These are phyloP conservation scores for Colletotrichum sp. DNA, from an alignment of 2,329 filamentous ascomycete species.

Conservation along the genomic window DNA sequence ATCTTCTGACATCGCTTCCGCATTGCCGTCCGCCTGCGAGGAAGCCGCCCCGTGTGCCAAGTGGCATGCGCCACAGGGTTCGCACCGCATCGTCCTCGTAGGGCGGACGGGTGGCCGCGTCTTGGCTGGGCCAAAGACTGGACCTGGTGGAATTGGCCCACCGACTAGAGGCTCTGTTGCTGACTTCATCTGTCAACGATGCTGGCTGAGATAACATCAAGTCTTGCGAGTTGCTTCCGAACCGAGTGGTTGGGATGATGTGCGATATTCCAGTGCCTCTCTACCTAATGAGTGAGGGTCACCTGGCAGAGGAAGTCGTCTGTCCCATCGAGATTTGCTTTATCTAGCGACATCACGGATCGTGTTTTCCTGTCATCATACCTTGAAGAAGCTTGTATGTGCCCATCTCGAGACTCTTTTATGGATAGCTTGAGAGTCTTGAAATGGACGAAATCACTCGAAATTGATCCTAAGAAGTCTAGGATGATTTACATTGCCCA, in stretches of 20 bases:
- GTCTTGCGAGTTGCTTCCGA: background rate
- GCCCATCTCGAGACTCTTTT: background rate
- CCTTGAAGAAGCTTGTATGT: background rate
- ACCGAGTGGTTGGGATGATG: background rate
- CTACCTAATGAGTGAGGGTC: background rate
- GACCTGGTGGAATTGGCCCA: background rate
- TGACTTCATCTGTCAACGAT: background rate
- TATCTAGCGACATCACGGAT: background rate
- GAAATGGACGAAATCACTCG: background rate
- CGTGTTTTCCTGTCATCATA: background rate
- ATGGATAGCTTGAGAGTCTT: background rate
- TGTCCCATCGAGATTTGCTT: background rate
- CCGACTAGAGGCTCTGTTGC: background rate
- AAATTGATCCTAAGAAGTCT: background rate
- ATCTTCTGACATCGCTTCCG: background rate
- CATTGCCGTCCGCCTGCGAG: background rate
- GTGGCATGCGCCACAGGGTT: slow-evolving; percentile 2
- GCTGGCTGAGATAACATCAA: background rate
- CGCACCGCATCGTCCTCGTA: background rate
- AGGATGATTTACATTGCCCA: background rate
- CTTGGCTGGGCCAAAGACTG: background rate
- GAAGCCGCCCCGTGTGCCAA: background rate
- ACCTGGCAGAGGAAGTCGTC: no score
- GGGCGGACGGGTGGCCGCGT: slow-evolving; percentile 2
- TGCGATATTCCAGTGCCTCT: background rate